Evolutionary conservation across 2,329 filamentous ascomycete species (phyloP), one percentile per base, ranked within the genome.

Genomic region (Botrytis hyacinthi): DNA sequence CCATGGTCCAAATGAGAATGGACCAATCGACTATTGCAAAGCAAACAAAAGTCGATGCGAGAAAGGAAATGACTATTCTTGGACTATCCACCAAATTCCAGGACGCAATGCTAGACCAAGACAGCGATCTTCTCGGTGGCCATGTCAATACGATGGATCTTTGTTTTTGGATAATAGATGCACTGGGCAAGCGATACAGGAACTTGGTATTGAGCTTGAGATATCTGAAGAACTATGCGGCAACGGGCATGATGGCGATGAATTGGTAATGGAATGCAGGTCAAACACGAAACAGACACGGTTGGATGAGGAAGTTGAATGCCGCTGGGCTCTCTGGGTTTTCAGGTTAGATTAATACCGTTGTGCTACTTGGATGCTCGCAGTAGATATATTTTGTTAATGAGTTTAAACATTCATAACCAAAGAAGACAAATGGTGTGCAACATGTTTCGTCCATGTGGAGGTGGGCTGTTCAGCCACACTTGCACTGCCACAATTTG

Each of bases 191-290:
- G 46, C 5, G 9, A 68, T 68, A 68, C 35, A 54, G 37, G 12
- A 5, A 29, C 18, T 32, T 29, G 35, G n/a, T 57, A 29, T 22
- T 18, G 2, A 9, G 20, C 42, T 48, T 68, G 9, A 57, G 35
- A 42, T 57, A 26, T 42, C 26, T 68, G n/a, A 68, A 68, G 37
- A 32, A 57, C 12, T 68, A 57, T 68, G 66, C 66, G 40, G 26
- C 37, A 22, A 68, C 51, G 14, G 66, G 66, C 12, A 32, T 46
- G 8, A 46, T 46, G 62, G 42, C 26, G n/a, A 9, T 46, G 14
- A 29, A 40, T 44, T 29, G 61, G 35, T 42, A 26, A 42, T 44
- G 61, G 26, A 42, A 63, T 29, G 26, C 61, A 32, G 16, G 9
- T 32, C 18, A 18, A 12, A 46, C n/a, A 32, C 9, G 16, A 46